Conservation (phyloP, 2,329 filamentous ascomycete genomes). For the Sporothrix inflata region DNA sequence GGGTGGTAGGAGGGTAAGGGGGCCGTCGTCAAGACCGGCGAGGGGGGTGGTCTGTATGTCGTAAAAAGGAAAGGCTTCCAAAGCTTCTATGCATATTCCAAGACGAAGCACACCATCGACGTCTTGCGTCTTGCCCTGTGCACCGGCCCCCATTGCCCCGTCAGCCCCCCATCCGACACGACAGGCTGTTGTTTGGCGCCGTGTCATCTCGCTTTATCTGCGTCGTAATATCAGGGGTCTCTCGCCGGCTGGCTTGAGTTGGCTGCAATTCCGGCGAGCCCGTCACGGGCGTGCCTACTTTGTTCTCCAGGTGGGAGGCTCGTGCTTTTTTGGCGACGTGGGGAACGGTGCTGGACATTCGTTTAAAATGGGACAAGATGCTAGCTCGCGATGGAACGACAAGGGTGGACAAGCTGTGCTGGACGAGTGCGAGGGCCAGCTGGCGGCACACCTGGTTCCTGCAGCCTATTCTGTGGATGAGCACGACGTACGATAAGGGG, state of each 20-base stretch:
- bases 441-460: not conserved
- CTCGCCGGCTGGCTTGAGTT: not conserved
- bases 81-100: not conserved
- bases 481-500: not conserved
- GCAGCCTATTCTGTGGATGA: not conserved
- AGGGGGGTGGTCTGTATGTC: not conserved
- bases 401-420: not conserved
- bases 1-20: not conserved
- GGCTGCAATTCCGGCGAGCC: constrained; percentile 26
- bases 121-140: not conserved
- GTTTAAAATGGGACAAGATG: not conserved
- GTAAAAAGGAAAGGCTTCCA: not conserved
- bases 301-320: not conserved
- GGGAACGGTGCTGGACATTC: not conserved
- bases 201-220: constrained; percentile 11
- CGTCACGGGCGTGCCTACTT: not conserved
- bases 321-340: not conserved
- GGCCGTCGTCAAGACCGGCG: not conserved
- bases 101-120: not conserved
- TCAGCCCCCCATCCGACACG: not conserved
- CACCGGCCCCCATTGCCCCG: not conserved
- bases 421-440: not conserved
- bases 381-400: not conserved
- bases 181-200: not conserved
- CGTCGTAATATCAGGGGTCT: constrained; percentile 6